Evolutionary conservation across 345 rosid species (phyloP).

Genomic region (Adansonia digitata): DNA sequence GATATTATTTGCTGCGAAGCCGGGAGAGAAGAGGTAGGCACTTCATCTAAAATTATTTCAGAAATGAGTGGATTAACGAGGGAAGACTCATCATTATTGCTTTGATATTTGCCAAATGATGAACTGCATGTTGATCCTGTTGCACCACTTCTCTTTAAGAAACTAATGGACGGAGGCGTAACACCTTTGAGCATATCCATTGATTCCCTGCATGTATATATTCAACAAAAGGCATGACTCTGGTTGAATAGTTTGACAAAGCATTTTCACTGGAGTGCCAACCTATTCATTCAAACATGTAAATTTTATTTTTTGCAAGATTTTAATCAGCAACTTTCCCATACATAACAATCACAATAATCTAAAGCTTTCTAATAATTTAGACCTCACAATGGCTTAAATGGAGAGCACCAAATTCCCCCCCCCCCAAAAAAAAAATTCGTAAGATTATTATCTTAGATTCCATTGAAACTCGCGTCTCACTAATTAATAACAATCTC

Average conservation of each 20-base stretch:
- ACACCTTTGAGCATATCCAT: slow-evolving; percentile 8
- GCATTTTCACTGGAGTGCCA: no score
- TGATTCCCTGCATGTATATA: background rate
- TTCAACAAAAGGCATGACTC: background rate
- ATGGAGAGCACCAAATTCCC: background rate
- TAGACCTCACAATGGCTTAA: background rate
- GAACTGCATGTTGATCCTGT: background rate
- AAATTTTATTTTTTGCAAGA: no score
- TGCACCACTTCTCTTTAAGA: background rate
- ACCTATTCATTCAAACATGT: no score
- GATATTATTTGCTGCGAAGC: background rate
- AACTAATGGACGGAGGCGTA: background rate
- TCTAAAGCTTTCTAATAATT: no score
- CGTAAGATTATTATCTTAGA: no score
- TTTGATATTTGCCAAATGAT: background rate
- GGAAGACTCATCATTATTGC: background rate
- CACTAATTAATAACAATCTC: no score
- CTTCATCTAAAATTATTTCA: background rate
- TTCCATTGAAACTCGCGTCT: no score
- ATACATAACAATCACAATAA: no score
- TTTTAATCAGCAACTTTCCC: no score
- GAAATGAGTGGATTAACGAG: background rate
- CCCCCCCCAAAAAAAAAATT: background rate
- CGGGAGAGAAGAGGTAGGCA: background rate
- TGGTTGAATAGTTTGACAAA: background rate